A percentile compares a stretch with the other conserved stretches of the same genome.
Evolutionary conservation across 1,284 basidiomycete genomes (phyloP).

Genomic region (Ustilago loliicola): DNA sequence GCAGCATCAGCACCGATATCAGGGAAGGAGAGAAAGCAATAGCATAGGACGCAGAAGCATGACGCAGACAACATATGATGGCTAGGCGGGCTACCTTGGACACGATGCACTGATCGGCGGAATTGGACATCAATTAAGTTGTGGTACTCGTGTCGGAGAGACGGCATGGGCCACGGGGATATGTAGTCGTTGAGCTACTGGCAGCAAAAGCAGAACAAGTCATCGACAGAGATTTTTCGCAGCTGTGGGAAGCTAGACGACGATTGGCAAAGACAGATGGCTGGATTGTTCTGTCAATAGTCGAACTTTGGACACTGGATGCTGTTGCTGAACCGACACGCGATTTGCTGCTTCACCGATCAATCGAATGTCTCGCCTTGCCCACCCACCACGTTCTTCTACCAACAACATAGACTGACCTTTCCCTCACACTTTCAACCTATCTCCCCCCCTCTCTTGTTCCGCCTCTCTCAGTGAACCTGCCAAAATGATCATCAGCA

Average conservation of each 20-base stretch:
- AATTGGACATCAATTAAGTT: too few species aligned
- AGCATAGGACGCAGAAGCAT: not conserved
- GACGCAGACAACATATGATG: not conserved
- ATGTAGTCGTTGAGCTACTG: too few species aligned
- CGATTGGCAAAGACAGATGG: too few species aligned
- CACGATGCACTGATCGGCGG: too few species aligned
- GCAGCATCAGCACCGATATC: not conserved
- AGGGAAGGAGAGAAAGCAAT: not conserved
- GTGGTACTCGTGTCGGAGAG: too few species aligned
- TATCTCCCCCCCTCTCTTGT: not conserved
- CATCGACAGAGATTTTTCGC: too few species aligned
- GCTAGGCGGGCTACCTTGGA: not conserved
- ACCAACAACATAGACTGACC: constrained; percentile 17
- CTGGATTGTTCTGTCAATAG: too few species aligned
- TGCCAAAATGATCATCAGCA: constrained; percentile 68
- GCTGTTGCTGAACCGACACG: not conserved
- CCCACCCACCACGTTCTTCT: not conserved
- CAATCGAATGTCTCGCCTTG: too few species aligned
- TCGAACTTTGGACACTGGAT: not conserved
- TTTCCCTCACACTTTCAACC: not conserved
- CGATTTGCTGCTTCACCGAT: not conserved
- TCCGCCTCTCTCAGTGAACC: constrained; percentile 15
- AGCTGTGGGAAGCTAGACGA: too few species aligned
- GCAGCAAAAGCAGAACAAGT: too few species aligned
- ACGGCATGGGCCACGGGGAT: too few species aligned